A percentile compares a stretch with the other conserved stretches of the same genome.
Evolutionary conservation across 2,329 filamentous ascomycete species (phyloP).

Genomic region (Xylaria multiplex): DNA sequence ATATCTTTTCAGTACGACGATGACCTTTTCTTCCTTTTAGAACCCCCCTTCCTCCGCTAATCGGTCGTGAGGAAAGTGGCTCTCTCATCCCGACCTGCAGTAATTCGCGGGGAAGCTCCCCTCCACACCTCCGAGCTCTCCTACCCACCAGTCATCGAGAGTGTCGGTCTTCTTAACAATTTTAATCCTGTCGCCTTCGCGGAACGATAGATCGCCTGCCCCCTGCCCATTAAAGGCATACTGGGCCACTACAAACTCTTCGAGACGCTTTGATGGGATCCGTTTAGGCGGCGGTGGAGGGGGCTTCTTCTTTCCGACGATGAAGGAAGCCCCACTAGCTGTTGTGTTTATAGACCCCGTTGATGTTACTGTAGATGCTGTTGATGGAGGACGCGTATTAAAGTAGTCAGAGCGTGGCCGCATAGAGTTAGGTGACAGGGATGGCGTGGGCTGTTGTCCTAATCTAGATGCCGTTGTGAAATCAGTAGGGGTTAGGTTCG

Average conservation of each 20-base stretch:
- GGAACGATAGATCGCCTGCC: slow-evolving; percentile 76
- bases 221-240: slow-evolving; percentile 79
- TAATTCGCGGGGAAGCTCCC: slow-evolving; percentile 89
- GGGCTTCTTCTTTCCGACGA: slow-evolving; percentile 74
- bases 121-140: slow-evolving; percentile 73
- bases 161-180: slow-evolving; percentile 82
- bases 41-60: background rate
- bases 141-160: slow-evolving; percentile 89
- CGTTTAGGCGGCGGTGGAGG: slow-evolving; percentile 75
- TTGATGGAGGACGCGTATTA: slow-evolving; percentile 40
- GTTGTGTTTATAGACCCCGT: slow-evolving; percentile 45
- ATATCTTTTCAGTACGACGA: background rate
- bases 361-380: slow-evolving; percentile 45
- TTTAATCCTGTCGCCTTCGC: slow-evolving; percentile 79
- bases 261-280: slow-evolving; percentile 57
- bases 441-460: slow-evolving; percentile 46
- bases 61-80: background rate
- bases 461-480: slow-evolving; percentile 57
- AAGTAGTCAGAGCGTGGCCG: slow-evolving; percentile 49
- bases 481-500: slow-evolving; percentile 55
- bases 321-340: slow-evolving; percentile 36
- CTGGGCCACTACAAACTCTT: slow-evolving; percentile 74
- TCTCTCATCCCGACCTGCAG: slow-evolving; percentile 59
- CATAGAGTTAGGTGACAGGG: slow-evolving; percentile 46
- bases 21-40: background rate